Evolutionary conservation across 139 green algal genomes (phyloP), one percentile per base, ranked within the genome.

Genomic region (Gonium pectorale): DNA sequence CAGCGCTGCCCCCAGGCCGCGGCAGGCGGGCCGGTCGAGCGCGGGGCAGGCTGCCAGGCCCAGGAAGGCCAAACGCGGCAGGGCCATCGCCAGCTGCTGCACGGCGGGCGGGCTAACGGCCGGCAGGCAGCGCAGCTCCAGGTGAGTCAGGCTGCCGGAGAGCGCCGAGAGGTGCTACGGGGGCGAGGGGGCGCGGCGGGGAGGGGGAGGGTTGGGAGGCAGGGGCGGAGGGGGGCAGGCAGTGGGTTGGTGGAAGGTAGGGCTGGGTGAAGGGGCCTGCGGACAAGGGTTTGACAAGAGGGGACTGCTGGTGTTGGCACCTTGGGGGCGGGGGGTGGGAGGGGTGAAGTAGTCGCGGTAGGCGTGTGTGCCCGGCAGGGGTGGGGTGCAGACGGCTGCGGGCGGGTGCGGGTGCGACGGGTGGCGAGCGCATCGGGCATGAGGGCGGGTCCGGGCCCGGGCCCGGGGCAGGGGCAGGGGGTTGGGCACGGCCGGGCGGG

Each of bases 101-200:
- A 71, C 41, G 9, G 27, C 38, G 52, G 59, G 40, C 6, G 75
- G 75, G 3, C 40, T 49, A 35, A 71, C 3, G 27, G 19, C 22
- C 6, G 40, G 13, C 75, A 82, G 33, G 40, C 27, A 27, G 44
- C 59, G 27, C 49, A 82, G 40, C 59, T 82, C 75, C 59, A 82
- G 41, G 17, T 82, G 37, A 59, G 60, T 41, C 59, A 82, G 75
- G n/a, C n/a, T 49, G 59, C 21, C n/a, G 5, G 75, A 35, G 37
- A 81, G 40, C 6, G 27, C 40, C 0, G 29, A 17, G 26, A 82
- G 59, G 33, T 5, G 24, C 72, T 80, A 37, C 2, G 44, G 33
- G 67, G 62, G 62, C 29, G 62, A 64, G 56, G 22, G 56, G 19
- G n/a, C 15, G 56, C 22, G 56, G 19, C 56, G 56, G 19, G 56